Evolutionary conservation across 148 eudicot genomes (phyloP), one percentile per base, ranked within the genome.

Genomic region (Rhododendron ovatum): DNA sequence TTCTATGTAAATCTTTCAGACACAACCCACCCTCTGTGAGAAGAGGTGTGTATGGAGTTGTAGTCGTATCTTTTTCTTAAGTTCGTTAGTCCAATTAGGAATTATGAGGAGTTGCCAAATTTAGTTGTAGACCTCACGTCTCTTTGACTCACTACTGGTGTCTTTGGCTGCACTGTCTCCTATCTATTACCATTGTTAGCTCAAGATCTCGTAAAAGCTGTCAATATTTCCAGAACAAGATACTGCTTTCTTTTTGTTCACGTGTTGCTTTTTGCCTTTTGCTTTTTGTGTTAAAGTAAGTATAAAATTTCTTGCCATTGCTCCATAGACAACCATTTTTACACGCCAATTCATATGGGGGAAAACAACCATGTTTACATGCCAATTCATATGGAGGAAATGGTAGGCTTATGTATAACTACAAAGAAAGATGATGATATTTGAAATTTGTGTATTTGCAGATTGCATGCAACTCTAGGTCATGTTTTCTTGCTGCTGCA

Each of bases 401-500:
- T 17, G 45, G 37, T 15, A 24, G 37, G 39, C 18, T 37, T 82
- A 82, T 17, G 15, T 30, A 13, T 35, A 20, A 59, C 10, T 7
- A 59, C 28, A 82, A 37, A 63, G 59, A 83, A 50, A 59, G 74
- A 7, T 51, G 84, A 37, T 28, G 13, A 11, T 63, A 12, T 28
- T 22, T 71, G 51, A 77, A 28, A 81, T 55, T 89, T 85, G 18
- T 65, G 48, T 37, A 11, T 45, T 84, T 91, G 85, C 91, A 97
- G 98, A 88, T 97, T 84, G 87, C 93, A 77, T 97, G 96, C 93
- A 94, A 92, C 90, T 88, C 93, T 50, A 95, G 91, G 91, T 94
- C 99, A 79, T 89, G 95, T 41, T 97, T 95, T 86, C 92, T 97
- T 83, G 99, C 99, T 90, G 95, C 98, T 47, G 95, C 98, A 85